Conservation (phyloP, 306 rosid genomes). For the Cucurbita pepo region DNA sequence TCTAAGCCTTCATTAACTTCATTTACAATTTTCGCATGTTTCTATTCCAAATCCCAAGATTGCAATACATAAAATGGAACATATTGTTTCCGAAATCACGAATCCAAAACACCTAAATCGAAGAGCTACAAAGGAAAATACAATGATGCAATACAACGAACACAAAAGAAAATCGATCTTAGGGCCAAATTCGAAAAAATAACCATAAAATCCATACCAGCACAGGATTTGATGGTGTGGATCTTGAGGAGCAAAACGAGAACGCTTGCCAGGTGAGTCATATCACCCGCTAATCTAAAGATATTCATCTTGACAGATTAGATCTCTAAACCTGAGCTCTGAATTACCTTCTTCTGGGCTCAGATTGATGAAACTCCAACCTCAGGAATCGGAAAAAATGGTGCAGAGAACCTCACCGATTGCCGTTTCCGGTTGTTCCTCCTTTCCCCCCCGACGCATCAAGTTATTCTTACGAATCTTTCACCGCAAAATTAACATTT, state of each 20-base stretch:
- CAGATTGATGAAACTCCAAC: background rate
- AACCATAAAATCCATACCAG: slow-evolving; percentile 21
- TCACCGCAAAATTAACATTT: background rate
- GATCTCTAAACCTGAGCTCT: background rate
- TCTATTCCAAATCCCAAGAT: background rate
- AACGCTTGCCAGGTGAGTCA: slow-evolving; percentile 62
- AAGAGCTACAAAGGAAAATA: background rate
- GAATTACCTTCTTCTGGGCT: background rate
- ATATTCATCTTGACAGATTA: slow-evolving; percentile 33
- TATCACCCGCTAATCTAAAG: slow-evolving; percentile 55
- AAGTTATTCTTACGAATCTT: background rate
- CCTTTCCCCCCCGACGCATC: background rate
- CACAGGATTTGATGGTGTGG: slow-evolving; percentile 68
- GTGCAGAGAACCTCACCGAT: background rate
- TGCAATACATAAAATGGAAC: background rate
- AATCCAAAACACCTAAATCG: background rate
- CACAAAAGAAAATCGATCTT: background rate
- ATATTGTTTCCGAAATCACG: background rate
- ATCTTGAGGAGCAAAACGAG: slow-evolving; percentile 70
- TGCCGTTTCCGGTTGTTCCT: slow-evolving; percentile 2
- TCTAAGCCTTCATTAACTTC: background rate
- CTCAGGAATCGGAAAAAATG: background rate
- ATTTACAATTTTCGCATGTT: too few relatives aligned
- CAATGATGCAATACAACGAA: background rate
- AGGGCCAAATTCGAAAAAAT: background rate